phyloP scores from a whole-genome alignment of 1,284 basidiomycete species.

The Sanghuangporus weigelae region DNA sequence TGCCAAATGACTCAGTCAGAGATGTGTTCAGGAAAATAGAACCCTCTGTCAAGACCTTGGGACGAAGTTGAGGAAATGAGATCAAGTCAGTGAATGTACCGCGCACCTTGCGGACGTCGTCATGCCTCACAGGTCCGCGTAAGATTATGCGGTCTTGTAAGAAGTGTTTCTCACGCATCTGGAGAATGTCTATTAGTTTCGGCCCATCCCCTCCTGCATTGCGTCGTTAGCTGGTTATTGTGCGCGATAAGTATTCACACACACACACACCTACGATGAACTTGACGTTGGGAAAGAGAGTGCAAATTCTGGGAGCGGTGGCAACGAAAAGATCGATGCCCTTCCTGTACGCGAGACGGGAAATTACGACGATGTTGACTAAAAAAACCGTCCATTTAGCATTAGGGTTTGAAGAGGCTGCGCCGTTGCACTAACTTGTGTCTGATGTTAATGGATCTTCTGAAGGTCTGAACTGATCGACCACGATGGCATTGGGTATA shows the following conservation, averaged over 20 bases:
- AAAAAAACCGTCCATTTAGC: background rate
- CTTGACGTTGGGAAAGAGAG: constrained; percentile 74
- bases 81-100: background rate
- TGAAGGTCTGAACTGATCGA: constrained; percentile 76
- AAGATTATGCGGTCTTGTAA: constrained; percentile 90
- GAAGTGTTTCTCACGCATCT: constrained; percentile 89
- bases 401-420: background rate
- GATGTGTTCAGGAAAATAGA: constrained; percentile 95
- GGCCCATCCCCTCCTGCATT: constrained; percentile 84
- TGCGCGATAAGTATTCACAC: constrained; percentile 19
- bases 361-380: constrained; percentile 95
- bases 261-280: constrained; percentile 83
- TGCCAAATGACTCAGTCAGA: constrained; percentile 96
- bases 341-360: constrained; percentile 94
- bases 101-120: constrained; percentile 77
- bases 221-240: background rate
- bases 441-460: constrained; percentile 40
- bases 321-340: constrained; percentile 95
- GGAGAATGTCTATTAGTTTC: constrained; percentile 90
- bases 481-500: constrained; percentile 92
- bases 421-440: constrained; percentile 43
- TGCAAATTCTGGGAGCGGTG: constrained; percentile 87
- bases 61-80: background rate
- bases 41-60: constrained; percentile 77
- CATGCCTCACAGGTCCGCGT: constrained; percentile 76